Evolutionary conservation across 805 yeast genomes (phyloP), one percentile per base, ranked within the genome.

Genomic region (Jamesozyma spencerorum): DNA sequence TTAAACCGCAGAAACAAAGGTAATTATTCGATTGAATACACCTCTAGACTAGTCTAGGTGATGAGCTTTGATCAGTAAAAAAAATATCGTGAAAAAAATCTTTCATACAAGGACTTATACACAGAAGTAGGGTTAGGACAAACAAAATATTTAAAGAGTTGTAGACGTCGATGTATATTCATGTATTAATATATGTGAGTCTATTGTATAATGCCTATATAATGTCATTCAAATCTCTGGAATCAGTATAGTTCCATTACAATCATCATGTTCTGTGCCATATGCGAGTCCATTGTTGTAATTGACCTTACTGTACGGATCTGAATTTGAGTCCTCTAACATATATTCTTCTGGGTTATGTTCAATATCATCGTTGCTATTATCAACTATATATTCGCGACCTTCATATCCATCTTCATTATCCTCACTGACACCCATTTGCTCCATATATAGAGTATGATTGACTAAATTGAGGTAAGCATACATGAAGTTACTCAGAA

Each of bases 401-500:
- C 18, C 20, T 18, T 14, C 35, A 30, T 31, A 33, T 2, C 34
- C 42, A 6, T 10, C 15, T 3, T 31, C 22, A 4, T 17, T n/a
- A 39, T 36, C 31, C 38, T 51, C 64, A 24, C 37, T 68, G 72
- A 27, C 34, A 20, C 68, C 72, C 45, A 68, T 60, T 45, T 79
- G 85, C 52, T 83, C 90, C 46, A 84, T 61, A 60, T 81, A 85
- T 49, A 83, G 67, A 13, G 90, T 88, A 58, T 90, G 97, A 60
- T 90, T 94, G 41, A 92, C 95, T 62, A 92, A 69, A 57, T 92
- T 90, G 68, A 92, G 72, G 62, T 92, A 92, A 0, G 97, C 90
- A 58, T 92, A 92, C 98, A 92, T 92, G 74, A 92, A 92, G 60
- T 92, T 92, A 44, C 96, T 85, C 47, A 92, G 65, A 37, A 92